Evolutionary conservation across 768 basidiomycete genomes (phyloP), one percentile per base, ranked within the genome.

Genomic region (Panaeolus cyanescens): DNA sequence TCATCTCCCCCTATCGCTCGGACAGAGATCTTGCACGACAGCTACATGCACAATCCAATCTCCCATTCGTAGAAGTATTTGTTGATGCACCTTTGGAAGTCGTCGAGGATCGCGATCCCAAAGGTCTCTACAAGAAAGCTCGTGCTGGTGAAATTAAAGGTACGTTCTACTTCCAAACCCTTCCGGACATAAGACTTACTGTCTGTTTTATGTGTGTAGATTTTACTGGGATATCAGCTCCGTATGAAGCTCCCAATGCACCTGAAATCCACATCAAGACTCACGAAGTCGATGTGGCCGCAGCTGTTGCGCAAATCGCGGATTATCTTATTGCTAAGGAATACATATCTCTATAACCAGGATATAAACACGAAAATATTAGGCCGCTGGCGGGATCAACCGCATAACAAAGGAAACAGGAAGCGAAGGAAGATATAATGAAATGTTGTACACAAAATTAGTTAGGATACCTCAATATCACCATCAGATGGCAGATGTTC

Each of bases 161-260:
- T 94, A 60, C 56, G 78, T 28, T 56, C 19, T 8, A 20, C 40
- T 32, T 0, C 10, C 56, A 32, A n/a, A 17, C 40, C 32, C 32
- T 6, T 5, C 3, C 5, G 36, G 32, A 28, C 32, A 15, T 36
- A 22, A 32, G 32, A 32, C 42, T 58, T 54, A 45, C 9, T 55
- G 40, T 32, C 15, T 17, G 17, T 58, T 32, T n/a, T 42, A n/a
- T n/a, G n/a, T n/a, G n/a, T n/a, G 3, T 70, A 99, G 97, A 99
- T 59, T 99, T 99, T 77, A 99, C 97, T 53, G 97, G 97, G 6
- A 91, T 99, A 72, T 96, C 95, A 20, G 94, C 97, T 5, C 97
- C 97, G 17, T 99, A 99, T 74, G 97, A 99, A 76, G 85, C 88
- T 5, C 97, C 97, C 17, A 80, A 81, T 59, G 76, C 77, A 13